Base-by-base conservation (phyloP, 2,329 filamentous ascomycete species). In the Xylaria sp. region DNA sequence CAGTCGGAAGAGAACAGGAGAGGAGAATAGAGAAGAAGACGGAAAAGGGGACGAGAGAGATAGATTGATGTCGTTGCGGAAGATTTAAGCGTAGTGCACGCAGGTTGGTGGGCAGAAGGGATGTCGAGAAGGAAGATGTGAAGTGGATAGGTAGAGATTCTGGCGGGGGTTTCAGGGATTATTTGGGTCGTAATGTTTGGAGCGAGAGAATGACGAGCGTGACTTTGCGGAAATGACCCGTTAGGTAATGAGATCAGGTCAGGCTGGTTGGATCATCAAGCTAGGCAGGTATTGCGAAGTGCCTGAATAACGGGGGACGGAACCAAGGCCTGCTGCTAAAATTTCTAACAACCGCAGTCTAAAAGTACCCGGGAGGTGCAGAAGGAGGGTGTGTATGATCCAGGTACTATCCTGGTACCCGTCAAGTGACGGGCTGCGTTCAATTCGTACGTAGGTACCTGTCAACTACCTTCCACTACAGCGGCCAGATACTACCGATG, bases 131-230 rank as follows among this genome's bases (percentile, higher is more conserved):
- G 69, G 55, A 61, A 54, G 58, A 57, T 56, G 58, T 60, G 47
- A 61, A 57, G 63, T 63, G 63, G 52, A 57, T 50, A 55, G 67
- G 68, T 67, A 67, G 67, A 65, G 69, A 69, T 65, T 62, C 65
- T 69, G 65, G 68, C 67, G 69, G 69, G 69, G 68, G 68, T 66
- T 68, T 66, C 67, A 66, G 65, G 66, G 61, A 63, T 63, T 61
- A 59, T 53, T 58, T 63, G 52, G 60, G 58, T 64, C 59, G 63
- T 42, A 52, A 63, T 58, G 49, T 51, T 51, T 51, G 61, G 63
- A 63, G 66, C 68, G 69, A 68, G 68, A 64, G 67, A 69, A 70
- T 70, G 69, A 70, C 69, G 69, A 70, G 68, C 69, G 69, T 70
- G 69, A 70, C 69, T 69, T 59, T 69, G 67, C 69, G 68, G 68